Evolutionary conservation across 208 protist genomes (phyloP).

Genomic region (Trypanosoma cruzi): DNA sequence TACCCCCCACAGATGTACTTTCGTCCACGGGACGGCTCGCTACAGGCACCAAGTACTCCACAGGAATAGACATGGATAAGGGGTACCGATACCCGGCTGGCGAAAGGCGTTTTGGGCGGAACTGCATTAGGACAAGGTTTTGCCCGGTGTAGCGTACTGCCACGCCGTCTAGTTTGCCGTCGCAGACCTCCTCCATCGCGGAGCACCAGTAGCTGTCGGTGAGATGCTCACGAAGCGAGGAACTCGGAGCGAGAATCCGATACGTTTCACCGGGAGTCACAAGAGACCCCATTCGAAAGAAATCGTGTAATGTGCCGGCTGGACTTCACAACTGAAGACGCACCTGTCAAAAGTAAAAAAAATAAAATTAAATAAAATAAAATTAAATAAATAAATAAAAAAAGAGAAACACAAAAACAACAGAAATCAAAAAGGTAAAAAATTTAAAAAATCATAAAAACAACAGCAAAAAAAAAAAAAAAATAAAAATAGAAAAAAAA

Average conservation of each 20-base stretch:
- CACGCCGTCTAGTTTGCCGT: conserved; percentile 79
- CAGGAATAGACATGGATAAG: conserved; percentile 89
- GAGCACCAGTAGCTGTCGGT: conserved; percentile 92
- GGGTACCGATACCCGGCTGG: conserved; percentile 86
- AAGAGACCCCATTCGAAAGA: conserved; percentile 49
- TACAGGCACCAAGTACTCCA: conserved; percentile 82
- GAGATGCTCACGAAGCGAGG: conserved; percentile 73
- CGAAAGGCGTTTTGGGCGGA: conserved; percentile 67
- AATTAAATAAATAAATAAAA: not conserved
- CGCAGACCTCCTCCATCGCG: conserved; percentile 89
- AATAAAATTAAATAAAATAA: conserved; percentile 1
- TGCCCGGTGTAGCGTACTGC: conserved; percentile 89
- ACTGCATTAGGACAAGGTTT: conserved; percentile 86
- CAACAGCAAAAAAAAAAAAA: no score
- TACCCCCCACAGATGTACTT: conserved; percentile 1
- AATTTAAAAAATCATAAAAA: no score
- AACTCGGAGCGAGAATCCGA: conserved; percentile 69
- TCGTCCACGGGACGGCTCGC: not conserved
- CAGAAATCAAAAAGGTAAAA: not conserved
- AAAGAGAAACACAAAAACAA: not conserved
- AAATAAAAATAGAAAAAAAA: conserved; percentile 1
- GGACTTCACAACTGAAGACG: no score
- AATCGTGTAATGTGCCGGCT: no score
- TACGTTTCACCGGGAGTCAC: conserved; percentile 76
- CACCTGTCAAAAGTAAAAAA: conserved; percentile 1